Evolutionary conservation across 257 asterid genomes (phyloP).

Genomic region (Vinca minor): DNA sequence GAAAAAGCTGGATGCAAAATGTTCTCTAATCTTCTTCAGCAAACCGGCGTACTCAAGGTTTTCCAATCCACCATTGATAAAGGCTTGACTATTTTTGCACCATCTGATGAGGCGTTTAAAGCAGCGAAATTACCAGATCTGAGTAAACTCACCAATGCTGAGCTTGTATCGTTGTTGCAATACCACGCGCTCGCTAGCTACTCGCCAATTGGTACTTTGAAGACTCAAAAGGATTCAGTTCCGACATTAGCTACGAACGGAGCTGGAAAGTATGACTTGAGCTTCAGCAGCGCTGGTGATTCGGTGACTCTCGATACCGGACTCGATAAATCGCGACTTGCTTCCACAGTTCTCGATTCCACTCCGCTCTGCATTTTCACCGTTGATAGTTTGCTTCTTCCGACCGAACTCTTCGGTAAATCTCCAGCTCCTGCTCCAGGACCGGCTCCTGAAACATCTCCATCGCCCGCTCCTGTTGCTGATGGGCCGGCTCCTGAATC

Average conservation of each 20-base stretch:
- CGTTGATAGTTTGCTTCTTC: slow-evolving; percentile 73
- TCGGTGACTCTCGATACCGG: slow-evolving; percentile 76
- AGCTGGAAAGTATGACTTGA: slow-evolving; percentile 62
- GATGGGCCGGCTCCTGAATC: slow-evolving; percentile 44
- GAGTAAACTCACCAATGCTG: slow-evolving; percentile 57
- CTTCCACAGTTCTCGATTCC: slow-evolving; percentile 74
- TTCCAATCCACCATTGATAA: slow-evolving; percentile 43
- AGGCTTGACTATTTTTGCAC: slow-evolving; percentile 81
- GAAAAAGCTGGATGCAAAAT: slow-evolving; percentile 91
- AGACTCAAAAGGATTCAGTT: slow-evolving; percentile 40
- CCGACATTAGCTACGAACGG: slow-evolving; percentile 79
- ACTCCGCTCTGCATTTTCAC: slow-evolving; percentile 86
- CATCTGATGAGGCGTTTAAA: slow-evolving; percentile 88
- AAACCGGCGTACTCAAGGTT: slow-evolving; percentile 58
- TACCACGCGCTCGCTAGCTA: slow-evolving; percentile 76
- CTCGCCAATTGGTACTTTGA: slow-evolving; percentile 66
- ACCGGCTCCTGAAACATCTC: slow-evolving; percentile 67
- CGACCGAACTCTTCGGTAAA: slow-evolving; percentile 70
- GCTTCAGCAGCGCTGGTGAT: slow-evolving; percentile 61
- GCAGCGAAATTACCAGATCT: slow-evolving; percentile 57
- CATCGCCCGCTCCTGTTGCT: slow-evolving; percentile 60
- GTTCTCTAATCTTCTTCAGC: slow-evolving; percentile 43
- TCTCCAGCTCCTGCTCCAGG: slow-evolving; percentile 87
- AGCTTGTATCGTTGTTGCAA: slow-evolving; percentile 57
- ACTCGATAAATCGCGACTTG: slow-evolving; percentile 68